phyloP scores from a whole-genome alignment of 106 monocot genomes.

The Agapanthus africanus region DNA sequence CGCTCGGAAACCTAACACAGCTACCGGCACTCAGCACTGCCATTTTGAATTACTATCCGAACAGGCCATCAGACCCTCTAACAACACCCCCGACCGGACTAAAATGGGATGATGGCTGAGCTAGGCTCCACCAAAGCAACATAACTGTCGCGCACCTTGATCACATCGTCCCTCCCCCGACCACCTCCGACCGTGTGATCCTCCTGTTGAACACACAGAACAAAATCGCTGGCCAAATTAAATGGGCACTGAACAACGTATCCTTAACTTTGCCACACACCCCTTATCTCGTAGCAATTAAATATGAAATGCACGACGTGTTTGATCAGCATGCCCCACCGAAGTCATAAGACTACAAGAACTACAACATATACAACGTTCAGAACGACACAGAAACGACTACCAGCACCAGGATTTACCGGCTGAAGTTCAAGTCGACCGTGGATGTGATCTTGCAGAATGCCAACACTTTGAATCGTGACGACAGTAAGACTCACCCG shows the following conservation, averaged over 20 bases:
- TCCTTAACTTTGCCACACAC: conserved; percentile 62
- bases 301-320: conserved; percentile 22
- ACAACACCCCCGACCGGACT: conserved; percentile 39
- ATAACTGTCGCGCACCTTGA: conserved; percentile 29
- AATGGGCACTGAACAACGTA: conserved; percentile 73
- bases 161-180: conserved; percentile 36
- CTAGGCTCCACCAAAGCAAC: conserved; percentile 39
- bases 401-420: conserved; percentile 29
- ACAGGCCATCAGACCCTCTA: conserved; percentile 26
- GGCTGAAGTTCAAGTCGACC: conserved; percentile 48
- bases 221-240: conserved; percentile 35
- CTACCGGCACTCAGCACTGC: conserved; percentile 48
- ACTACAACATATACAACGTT: conserved; percentile 10
- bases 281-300: conserved; percentile 68
- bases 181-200: conserved; percentile 45
- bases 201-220: conserved; percentile 75
- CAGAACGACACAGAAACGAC: conserved; percentile 17
- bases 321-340: conserved; percentile 49
- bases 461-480: conserved; percentile 49
- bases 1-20: conserved; percentile 38
- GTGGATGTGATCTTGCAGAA: conserved; percentile 89
- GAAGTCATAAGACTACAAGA: conserved; percentile 39
- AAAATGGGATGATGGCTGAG: conserved; percentile 50
- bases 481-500: conserved; percentile 90
- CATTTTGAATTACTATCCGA: conserved; percentile 70